Evolutionary conservation across 2,329 filamentous ascomycete species (phyloP).

Genomic region (Xenoacremonium recifei): DNA sequence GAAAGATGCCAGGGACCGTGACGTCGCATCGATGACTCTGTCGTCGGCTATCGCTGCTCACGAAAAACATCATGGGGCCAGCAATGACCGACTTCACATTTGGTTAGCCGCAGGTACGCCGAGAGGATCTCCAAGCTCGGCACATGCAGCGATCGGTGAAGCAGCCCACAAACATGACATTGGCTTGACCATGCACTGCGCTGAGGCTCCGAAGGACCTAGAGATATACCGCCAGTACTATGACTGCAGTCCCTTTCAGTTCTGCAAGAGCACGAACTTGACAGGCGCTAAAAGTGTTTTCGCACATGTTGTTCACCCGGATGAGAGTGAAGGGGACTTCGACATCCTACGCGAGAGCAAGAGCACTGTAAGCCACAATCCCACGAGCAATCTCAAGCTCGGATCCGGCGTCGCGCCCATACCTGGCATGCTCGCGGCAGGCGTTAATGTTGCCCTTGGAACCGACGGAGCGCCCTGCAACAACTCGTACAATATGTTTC

Average conservation of each 20-base stretch:
- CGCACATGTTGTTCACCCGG: conserved; percentile 7
- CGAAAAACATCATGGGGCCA: conserved; percentile 17
- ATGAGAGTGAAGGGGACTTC: conserved; percentile 3
- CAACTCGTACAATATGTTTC: conserved; percentile 50
- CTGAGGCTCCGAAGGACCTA: conserved; percentile 40
- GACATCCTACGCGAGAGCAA: conserved; percentile 1
- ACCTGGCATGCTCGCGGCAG: conserved; percentile 39
- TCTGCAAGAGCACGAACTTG: conserved; percentile 32
- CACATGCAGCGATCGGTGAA: conserved; percentile 39
- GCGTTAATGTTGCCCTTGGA: conserved; percentile 47
- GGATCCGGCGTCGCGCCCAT: conserved; percentile 48
- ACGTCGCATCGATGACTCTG: conserved; percentile 6
- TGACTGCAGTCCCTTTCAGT: conserved; percentile 41
- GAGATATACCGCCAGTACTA: conserved; percentile 38
- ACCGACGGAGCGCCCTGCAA: conserved; percentile 54
- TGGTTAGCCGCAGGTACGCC: conserved; percentile 49
- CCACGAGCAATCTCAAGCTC: conserved; percentile 51
- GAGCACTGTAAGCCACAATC: conserved; percentile 50
- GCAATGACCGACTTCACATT: conserved; percentile 41
- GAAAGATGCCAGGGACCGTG: conserved; percentile 6
- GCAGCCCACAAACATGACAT: conserved; percentile 38
- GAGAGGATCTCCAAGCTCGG: conserved; percentile 37
- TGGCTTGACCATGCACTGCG: conserved; percentile 46
- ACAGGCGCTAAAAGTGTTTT: conserved; percentile 4
- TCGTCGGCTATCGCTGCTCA: conserved; percentile 26